Evolutionary conservation across 768 basidiomycete genomes (phyloP).

Genomic region (Pleurotus sapidus): DNA sequence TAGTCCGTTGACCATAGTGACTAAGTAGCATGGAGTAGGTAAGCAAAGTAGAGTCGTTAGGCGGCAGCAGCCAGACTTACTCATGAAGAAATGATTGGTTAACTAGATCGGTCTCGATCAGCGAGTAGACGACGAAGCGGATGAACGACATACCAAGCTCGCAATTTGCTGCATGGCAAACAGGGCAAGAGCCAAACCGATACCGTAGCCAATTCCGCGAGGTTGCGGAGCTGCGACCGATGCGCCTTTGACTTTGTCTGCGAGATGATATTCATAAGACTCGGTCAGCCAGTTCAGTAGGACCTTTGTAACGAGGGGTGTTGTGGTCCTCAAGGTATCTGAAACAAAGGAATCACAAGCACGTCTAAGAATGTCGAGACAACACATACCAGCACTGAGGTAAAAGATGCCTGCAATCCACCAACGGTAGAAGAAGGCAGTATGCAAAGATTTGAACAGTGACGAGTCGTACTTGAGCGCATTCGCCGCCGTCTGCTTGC

Average conservation of each 20-base stretch:
- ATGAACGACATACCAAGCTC: slow-evolving; percentile 25
- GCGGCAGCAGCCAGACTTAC: slow-evolving; percentile 12
- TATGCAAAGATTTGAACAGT: slow-evolving; percentile 44
- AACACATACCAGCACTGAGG: slow-evolving; percentile 34
- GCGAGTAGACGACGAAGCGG: background rate
- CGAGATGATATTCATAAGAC: slow-evolving; percentile 32
- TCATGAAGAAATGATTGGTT: slow-evolving; percentile 30
- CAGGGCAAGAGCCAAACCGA: slow-evolving; percentile 47
- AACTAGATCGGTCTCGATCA: slow-evolving; percentile 7
- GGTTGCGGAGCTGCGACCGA: slow-evolving; percentile 27
- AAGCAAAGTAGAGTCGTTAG: background rate
- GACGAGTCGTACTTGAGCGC: slow-evolving; percentile 40
- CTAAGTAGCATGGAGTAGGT: slow-evolving; percentile 10
- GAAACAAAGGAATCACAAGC: background rate
- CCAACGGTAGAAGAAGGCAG: slow-evolving; percentile 43
- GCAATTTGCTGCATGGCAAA: slow-evolving; percentile 48
- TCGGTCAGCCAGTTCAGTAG: slow-evolving; percentile 46
- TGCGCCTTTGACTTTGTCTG: slow-evolving; percentile 28
- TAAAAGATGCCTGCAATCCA: slow-evolving; percentile 47
- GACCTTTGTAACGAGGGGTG: slow-evolving; percentile 45
- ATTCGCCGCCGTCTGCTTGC: no score
- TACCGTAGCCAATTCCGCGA: slow-evolving; percentile 47
- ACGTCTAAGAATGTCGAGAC: slow-evolving; percentile 1
- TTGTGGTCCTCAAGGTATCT: slow-evolving; percentile 44
- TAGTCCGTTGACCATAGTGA: slow-evolving; percentile 33